A percentile compares a stretch with the other conserved stretches of the same genome.
phyloP scores from a whole-genome alignment of 2,329 filamentous ascomycete species.

The Orbilia blumenaviensis region DNA sequence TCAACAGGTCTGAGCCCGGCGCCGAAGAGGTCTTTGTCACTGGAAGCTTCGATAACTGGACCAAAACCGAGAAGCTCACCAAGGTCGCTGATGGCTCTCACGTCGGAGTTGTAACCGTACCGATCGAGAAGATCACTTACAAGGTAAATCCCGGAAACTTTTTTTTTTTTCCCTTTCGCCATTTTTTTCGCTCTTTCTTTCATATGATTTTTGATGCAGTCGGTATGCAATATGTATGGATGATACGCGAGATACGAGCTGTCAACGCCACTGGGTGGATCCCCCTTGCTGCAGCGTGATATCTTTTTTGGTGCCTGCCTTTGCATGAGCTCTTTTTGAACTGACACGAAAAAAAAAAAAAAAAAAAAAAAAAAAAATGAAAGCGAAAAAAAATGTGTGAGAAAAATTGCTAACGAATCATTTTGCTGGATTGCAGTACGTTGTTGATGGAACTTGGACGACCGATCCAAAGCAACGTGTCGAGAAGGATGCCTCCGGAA shows the following conservation, averaged over 20 bases:
- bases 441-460: conserved; percentile 91
- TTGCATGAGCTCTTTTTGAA: not conserved
- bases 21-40: conserved; percentile 92
- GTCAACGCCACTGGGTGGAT: conserved; percentile 13
- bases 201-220: not conserved
- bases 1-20: conserved; percentile 77
- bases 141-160: conserved; percentile 73
- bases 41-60: conserved; percentile 94
- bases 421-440: conserved; percentile 71
- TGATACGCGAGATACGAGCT: conserved; percentile 33
- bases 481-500: conserved; percentile 82
- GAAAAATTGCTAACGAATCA: conserved; percentile 23
- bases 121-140: conserved; percentile 77
- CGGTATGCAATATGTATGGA: not conserved
- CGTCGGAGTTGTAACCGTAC: conserved; percentile 79
- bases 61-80: conserved; percentile 82
- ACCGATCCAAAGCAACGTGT: conserved; percentile 81
- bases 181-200: not conserved
- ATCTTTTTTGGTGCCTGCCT: not conserved
- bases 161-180: not conserved
- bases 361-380: too few species aligned
- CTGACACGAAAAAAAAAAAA: too few species aligned
- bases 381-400: too few species aligned
- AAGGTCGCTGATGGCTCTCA: conserved; percentile 72
- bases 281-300: not conserved